Base-by-base conservation (phyloP, 352 stramenopile genomes). In the Pythium folliculosum region DNA sequence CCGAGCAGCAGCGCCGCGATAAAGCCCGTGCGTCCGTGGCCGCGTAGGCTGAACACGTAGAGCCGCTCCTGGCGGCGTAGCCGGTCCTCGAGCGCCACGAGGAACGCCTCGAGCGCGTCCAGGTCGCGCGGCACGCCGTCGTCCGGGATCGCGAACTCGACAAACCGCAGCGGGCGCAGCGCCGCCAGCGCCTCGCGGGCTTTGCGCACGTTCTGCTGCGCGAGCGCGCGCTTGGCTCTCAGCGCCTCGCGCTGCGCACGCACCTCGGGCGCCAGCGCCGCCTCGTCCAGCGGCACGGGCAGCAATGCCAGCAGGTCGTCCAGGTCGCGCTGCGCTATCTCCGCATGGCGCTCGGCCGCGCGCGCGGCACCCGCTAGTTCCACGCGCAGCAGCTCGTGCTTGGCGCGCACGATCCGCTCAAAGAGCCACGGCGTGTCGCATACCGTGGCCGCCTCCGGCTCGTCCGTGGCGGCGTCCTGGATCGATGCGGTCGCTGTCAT, bases 41-140 rank as follows among this genome's bases (percentile, higher is more conserved):
- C 85, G 9, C 84, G 67, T 44, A 71, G 73, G 66, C 84, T 93
- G 67, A 95, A 95, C 2, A 92, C 58, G 60, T 90, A 94, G 14
- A 95, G n/a, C 52, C 79, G 87, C 51, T 88, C 75, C 8, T 75
- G 70, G 0, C 47, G 61, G 30, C 85, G 84, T 22, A 95, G 63
- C 5, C 73, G 70, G 8, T 72, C 60, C 60, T 95, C 87, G 12
- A 93, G 54, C 0, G 22, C 14, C 6, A 71, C 14, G 19, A 89
- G 50, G 21, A 88, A 77, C 14, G 27, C 6, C 9, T 78, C 55
- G 8, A 89, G 21, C 14, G 65, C 32, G 9, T 73, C 16, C 0
- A 21, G n/a, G 22, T 74, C 62, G 5, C 44, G 40, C 1, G 77
- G 69, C 1, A 80, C 67, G 7, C 71, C 65, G 58, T 90, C 72